Percentiles rank a stretch among this genome's conserved stretches.
phyloP scores from a whole-genome alignment of 306 rosid genomes.

The Calophaca sinica region DNA sequence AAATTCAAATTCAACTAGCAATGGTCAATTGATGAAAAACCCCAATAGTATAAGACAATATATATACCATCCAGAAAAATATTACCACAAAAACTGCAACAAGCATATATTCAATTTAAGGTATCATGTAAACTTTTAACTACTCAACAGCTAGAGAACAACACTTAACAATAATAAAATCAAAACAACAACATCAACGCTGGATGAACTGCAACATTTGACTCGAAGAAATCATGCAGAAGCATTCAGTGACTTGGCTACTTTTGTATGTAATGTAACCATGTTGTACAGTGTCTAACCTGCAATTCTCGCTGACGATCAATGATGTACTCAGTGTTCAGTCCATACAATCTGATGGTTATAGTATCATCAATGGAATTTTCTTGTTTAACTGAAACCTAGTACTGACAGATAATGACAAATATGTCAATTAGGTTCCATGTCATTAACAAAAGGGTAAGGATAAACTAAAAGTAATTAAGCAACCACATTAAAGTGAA shows the following conservation, averaged over 20 bases:
- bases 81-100: constrained; percentile 20
- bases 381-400: constrained; percentile 71
- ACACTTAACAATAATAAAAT: neutral
- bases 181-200: neutral
- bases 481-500: constrained; percentile 8
- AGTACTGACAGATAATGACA: constrained; percentile 62
- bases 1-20: constrained; percentile 14
- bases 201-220: constrained; percentile 3
- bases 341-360: constrained; percentile 84
- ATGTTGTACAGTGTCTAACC: constrained; percentile 55
- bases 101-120: constrained; percentile 26
- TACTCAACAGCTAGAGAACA: constrained; percentile 23
- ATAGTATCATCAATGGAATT: constrained; percentile 54
- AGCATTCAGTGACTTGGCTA: constrained; percentile 19
- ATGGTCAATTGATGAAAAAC: neutral
- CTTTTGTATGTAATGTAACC: constrained; percentile 2
- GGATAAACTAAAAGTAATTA: constrained; percentile 6
- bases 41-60: neutral
- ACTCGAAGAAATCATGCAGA: constrained; percentile 21
- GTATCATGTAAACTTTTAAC: neutral
- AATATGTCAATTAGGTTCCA: constrained; percentile 29
- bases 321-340: constrained; percentile 85
- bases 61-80: constrained; percentile 12
- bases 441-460: neutral
- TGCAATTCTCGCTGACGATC: constrained; percentile 86